Percentiles rank a stretch among this genome's conserved stretches.
These are phyloP conservation scores for Sugiyamaella smithiae DNA, from an alignment of 805 yeast species.

Conservation along the genomic window DNA sequence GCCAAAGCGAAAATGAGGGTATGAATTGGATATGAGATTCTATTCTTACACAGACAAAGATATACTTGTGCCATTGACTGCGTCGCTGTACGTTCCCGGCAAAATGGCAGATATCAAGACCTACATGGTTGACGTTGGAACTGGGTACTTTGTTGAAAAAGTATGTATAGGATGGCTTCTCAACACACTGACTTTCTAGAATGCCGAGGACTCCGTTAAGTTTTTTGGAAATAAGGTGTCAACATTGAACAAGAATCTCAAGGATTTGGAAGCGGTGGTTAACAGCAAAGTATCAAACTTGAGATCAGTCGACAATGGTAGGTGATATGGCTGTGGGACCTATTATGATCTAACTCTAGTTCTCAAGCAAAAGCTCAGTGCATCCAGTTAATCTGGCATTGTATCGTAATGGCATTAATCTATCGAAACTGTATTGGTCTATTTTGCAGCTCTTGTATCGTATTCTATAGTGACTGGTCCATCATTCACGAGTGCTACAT, in stretches of 20 bases:
- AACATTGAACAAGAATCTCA: conserved; percentile 69
- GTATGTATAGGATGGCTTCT: conserved; percentile 14
- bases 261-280: conserved; percentile 70
- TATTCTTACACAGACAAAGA: conserved; percentile 38
- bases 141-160: conserved; percentile 92
- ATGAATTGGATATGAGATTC: not conserved
- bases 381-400: not conserved
- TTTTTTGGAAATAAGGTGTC: conserved; percentile 73
- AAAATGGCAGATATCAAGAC: conserved; percentile 58
- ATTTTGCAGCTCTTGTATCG: conserved; percentile 73
- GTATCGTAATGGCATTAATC: no score
- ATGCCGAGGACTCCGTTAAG: conserved; percentile 57
- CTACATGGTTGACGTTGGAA: conserved; percentile 91
- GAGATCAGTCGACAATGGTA: conserved; percentile 52
- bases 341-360: not conserved
- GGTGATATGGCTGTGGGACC: conserved; percentile 5
- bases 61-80: conserved; percentile 80
- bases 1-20: conserved; percentile 40
- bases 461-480: conserved; percentile 89
- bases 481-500: conserved; percentile 79
- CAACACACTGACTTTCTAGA: conserved; percentile 19
- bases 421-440: no score
- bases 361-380: conserved; percentile 7
- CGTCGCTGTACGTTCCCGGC: conserved; percentile 89
- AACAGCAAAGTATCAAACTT: conserved; percentile 67